A percentile compares a stretch with the other conserved stretches of the same genome.
phyloP scores from a whole-genome alignment of 2,329 filamentous ascomycete species.

The Penicillium sp. region DNA sequence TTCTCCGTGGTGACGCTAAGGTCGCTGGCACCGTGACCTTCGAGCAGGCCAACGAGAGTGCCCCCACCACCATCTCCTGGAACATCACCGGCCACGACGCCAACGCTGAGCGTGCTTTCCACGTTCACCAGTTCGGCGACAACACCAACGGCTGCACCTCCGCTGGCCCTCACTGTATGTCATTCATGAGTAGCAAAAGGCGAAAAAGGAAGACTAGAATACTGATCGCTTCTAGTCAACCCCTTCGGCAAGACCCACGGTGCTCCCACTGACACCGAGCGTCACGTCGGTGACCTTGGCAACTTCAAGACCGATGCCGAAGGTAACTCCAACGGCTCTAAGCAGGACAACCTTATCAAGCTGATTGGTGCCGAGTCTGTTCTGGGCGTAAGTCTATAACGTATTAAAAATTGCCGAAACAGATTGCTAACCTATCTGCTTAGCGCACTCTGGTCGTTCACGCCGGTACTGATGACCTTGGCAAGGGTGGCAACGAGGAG shows the following conservation, averaged over 20 bases:
- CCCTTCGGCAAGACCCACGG: conserved; percentile 90
- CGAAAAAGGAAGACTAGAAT: not conserved
- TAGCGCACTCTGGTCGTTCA: conserved; percentile 94
- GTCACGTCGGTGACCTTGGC: conserved; percentile 95
- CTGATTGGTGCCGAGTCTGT: conserved; percentile 94
- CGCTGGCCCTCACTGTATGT: conserved; percentile 93
- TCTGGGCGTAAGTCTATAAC: conserved; percentile 68
- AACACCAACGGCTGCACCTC: conserved; percentile 99
- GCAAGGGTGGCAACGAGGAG: conserved; percentile 86
- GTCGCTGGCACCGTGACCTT: conserved; percentile 91
- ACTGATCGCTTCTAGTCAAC: conserved; percentile 67
- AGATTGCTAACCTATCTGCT: conserved; percentile 14
- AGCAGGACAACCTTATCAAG: conserved; percentile 82
- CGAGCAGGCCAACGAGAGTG: conserved; percentile 81
- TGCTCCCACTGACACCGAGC: conserved; percentile 73
- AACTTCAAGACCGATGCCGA: conserved; percentile 95
- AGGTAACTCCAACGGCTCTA: conserved; percentile 81
- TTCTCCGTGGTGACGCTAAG: conserved; percentile 97
- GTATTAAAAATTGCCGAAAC: not conserved
- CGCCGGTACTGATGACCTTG: conserved; percentile 93
- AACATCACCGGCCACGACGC: conserved; percentile 88
- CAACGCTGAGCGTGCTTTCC: conserved; percentile 96
- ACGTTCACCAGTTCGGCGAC: conserved; percentile 98
- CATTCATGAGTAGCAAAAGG: not conserved
- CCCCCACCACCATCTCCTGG: conserved; percentile 84